A percentile compares a stretch with the other conserved stretches of the same genome.
Conservation (phyloP, 495 filamentous ascomycete genomes). For the Lindgomyces ingoldianus region DNA sequence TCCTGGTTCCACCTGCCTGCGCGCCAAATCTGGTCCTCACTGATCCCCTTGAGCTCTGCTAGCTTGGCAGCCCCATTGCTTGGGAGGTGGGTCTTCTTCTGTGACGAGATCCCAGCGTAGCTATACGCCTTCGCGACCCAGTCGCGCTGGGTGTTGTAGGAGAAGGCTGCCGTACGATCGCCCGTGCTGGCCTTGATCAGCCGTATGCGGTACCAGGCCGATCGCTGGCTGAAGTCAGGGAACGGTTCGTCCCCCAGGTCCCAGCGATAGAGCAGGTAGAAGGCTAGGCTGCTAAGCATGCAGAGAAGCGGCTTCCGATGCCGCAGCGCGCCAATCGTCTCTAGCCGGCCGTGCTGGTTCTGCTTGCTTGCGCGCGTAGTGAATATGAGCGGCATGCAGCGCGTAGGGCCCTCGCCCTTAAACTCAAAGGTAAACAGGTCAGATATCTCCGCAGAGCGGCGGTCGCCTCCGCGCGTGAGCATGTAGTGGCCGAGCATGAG, state of each 20-base stretch:
- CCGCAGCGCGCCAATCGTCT: slow-evolving; percentile 14
- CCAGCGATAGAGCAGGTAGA: slow-evolving; percentile 28
- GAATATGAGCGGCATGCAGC: no score
- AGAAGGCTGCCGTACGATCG: not conserved
- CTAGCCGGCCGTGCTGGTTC: slow-evolving; percentile 17
- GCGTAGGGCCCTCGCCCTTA: no score
- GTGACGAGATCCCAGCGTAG: slow-evolving; percentile 13
- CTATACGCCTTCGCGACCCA: slow-evolving; percentile 6
- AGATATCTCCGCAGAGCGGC: slow-evolving; percentile 13
- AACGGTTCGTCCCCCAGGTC: slow-evolving; percentile 19
- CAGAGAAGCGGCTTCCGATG: slow-evolving; percentile 16
- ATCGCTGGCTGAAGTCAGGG: slow-evolving; percentile 14
- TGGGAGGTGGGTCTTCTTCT: slow-evolving; percentile 14
- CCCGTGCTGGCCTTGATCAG: slow-evolving; percentile 14
- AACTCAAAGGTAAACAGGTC: slow-evolving; percentile 25
- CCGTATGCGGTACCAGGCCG: slow-evolving; percentile 10
- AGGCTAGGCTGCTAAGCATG: slow-evolving; percentile 24
- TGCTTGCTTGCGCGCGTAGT: slow-evolving; percentile 17
- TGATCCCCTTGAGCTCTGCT: slow-evolving; percentile 23
- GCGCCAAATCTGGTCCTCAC: slow-evolving; percentile 16
- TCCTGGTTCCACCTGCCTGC: slow-evolving; percentile 17
- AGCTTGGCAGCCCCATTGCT: slow-evolving; percentile 4
- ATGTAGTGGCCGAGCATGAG: slow-evolving; percentile 3
- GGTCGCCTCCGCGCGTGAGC: not conserved
- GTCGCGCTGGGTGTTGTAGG: slow-evolving; percentile 10